Base-by-base conservation (phyloP, 2,329 filamentous ascomycete species). In the Cucurbitaria berberidis region DNA sequence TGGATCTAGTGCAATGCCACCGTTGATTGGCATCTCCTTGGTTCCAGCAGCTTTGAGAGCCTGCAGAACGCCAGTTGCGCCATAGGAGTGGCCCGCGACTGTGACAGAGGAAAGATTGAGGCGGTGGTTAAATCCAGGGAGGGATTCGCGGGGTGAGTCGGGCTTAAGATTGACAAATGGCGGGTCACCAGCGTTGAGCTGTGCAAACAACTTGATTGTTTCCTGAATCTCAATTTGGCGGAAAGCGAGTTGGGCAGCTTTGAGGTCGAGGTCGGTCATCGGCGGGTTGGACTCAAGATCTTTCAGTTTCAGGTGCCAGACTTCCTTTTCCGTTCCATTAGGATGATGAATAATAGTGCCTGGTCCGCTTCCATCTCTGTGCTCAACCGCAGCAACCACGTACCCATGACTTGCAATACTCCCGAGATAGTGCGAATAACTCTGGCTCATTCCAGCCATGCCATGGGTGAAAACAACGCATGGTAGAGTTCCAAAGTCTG, bases 1-100 rank as follows among this genome's bases (percentile, higher is more conserved):
- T 0, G 87, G 86, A 67, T 89, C 87, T 26, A 89, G 78, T 44
- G 85, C 79, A 54, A 89, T 81, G 18, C 79, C 86, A 3, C 82
- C 85, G 1, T 80, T 77, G 55, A 86, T 81, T 0, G 80, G 80
- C 16, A 79, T 72, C 49, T 66, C 61, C 53, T 77, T 51, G 41
- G 57, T 76, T 4, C 79, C 76, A 7, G 77, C 81, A 30, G 75
- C 77, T 45, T 81, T 81, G n/a, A 88, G 76, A 3, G 83, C 81
- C 53, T 86, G 84, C 18, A 89, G 76, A 0, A 84, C 86, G 2
- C 84, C 80, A 0, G 87, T 89, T 1, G 86, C 86, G 43, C 87
- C 87, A 72, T 86, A 88, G 0, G 84, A 87, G 67, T 89, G 86
- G 0, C 86, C 86, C 3, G 77, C 82, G 8, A 89, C 77, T 40